These are phyloP conservation scores for Hypholoma sublateritium DNA, from an alignment of 768 basidiomycete genomes.

Conservation along the genomic window DNA sequence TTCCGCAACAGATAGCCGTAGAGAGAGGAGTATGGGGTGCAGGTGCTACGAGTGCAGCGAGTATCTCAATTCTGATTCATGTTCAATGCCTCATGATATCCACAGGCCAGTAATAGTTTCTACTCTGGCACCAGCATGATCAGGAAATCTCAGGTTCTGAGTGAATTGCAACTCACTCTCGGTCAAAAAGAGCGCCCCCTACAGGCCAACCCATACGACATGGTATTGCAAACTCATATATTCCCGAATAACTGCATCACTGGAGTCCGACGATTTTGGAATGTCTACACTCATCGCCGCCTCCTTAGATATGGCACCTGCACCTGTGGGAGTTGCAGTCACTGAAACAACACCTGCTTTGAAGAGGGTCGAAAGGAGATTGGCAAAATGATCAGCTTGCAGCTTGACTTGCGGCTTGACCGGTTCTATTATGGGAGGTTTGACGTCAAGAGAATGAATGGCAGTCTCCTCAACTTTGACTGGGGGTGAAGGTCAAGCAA, in stretches of 20 bases:
- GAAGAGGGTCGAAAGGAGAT: slow-evolving; percentile 65
- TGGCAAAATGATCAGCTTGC: slow-evolving; percentile 42
- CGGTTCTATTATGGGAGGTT: background rate
- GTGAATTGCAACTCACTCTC: slow-evolving; percentile 80
- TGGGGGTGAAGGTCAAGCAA: slow-evolving; percentile 8
- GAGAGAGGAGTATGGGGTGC: slow-evolving; percentile 84
- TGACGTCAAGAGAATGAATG: background rate
- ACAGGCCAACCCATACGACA: slow-evolving; percentile 74
- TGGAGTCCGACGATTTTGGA: slow-evolving; percentile 28
- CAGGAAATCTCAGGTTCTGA: slow-evolving; percentile 76
- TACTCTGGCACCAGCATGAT: slow-evolving; percentile 47
- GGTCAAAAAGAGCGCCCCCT: slow-evolving; percentile 76
- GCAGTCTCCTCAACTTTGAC: slow-evolving; percentile 7
- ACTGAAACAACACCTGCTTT: slow-evolving; percentile 78
- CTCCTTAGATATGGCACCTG: slow-evolving; percentile 42
- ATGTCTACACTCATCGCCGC: slow-evolving; percentile 29
- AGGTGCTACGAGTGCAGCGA: slow-evolving; percentile 32
- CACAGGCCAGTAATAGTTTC: slow-evolving; percentile 28
- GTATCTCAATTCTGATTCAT: background rate
- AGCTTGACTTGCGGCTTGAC: slow-evolving; percentile 1
- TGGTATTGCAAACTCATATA: slow-evolving; percentile 71
- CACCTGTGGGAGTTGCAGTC: slow-evolving; percentile 49
- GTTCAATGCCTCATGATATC: background rate
- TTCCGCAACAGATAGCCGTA: slow-evolving; percentile 75
- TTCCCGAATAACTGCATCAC: slow-evolving; percentile 47